phyloP scores from a whole-genome alignment of 768 basidiomycete species.

The Lactarius sp. region DNA sequence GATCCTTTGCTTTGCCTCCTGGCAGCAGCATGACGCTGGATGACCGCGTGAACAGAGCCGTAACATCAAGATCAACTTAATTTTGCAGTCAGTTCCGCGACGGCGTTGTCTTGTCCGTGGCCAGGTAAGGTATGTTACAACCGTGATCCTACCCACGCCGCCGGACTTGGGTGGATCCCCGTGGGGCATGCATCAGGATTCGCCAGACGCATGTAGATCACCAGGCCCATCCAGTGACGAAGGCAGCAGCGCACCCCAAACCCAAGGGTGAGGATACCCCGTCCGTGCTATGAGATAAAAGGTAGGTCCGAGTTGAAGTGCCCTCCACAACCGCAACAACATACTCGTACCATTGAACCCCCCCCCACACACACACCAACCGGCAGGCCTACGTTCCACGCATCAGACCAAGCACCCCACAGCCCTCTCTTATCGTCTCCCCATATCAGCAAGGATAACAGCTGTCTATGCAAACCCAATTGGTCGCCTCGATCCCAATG shows the following conservation, averaged over 20 bases:
- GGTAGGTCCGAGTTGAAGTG: background rate
- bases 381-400: background rate
- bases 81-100: background rate
- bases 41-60: background rate
- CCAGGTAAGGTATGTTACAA: background rate
- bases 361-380: background rate
- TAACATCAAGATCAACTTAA: background rate
- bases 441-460: too few relatives aligned
- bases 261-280: background rate
- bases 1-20: background rate
- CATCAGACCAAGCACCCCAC: background rate
- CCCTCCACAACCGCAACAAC: background rate
- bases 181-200: too few relatives aligned
- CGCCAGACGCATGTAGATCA: too few relatives aligned
- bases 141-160: too few relatives aligned
- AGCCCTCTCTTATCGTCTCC: too few relatives aligned
- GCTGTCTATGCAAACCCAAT: too few relatives aligned
- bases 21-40: background rate
- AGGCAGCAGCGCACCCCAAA: background rate
- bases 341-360: background rate
- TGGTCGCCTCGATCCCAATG: too few relatives aligned
- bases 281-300: background rate
- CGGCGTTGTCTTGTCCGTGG: background rate
- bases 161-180: too few relatives aligned
- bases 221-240: too few relatives aligned